Evolutionary conservation across 345 rosid species (phyloP), one percentile per base, ranked within the genome.

Genomic region (Dovyalis caffra): DNA sequence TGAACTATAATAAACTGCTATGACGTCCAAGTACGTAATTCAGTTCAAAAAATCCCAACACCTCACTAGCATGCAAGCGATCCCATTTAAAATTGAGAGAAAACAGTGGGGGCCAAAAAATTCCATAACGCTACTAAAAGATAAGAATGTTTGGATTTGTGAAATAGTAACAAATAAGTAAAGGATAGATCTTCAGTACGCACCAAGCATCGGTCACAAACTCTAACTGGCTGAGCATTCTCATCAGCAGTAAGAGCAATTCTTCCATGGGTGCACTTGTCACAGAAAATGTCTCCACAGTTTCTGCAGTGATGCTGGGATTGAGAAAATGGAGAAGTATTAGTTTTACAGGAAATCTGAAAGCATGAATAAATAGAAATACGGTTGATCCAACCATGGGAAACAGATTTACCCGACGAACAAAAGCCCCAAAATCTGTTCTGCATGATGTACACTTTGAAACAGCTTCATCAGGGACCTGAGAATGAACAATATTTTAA

Each of bases 271-370:
- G 95, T 96, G 69, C 99, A 96, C 83, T 93, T 93, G 90, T 96
- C 99, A 74, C 99, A 96, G 85, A 90, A 96, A 75, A 96, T 90
- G 81, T 96, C 99, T 67, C 99, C 98, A 77, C 98, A 96, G 76
- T 96, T 96, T 85, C 98, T 86, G 85, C 99, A 96, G 78, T 96
- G 99, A 85, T 96, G 99, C 99, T 96, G 95, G 33, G 74, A 78
- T 1, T 34, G 25, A 34, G n/a, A 32, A n/a, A 65, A 18, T 8
- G 35, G 47, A 32, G 12, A 66, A 21, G 1, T 34, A 29, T 75
- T 71, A 71, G 29, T 51, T 72, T 67, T 38, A 49, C 26, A 20
- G 4, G 47, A 45, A 32, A 63, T 33, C 5, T 64, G 23, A 14
- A 5, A 21, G 51, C 49, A 23, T 6, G 8, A 15, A 35, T 32